Evolutionary conservation across 179 eudicot genomes (phyloP), one percentile per base, ranked within the genome.

Genomic region (Actinidia arguta): DNA sequence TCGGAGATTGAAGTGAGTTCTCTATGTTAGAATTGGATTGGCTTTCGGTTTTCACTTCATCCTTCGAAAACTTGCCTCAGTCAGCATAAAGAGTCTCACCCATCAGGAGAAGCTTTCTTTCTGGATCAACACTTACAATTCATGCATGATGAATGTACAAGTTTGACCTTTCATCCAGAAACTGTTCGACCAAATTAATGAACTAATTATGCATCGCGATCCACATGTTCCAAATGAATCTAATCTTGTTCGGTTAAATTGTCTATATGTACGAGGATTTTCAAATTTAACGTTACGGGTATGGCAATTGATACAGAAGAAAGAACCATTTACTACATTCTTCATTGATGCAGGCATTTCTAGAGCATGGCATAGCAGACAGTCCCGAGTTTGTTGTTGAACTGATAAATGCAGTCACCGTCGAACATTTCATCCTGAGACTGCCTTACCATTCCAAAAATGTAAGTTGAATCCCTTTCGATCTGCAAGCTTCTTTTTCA

Each of bases 121-220:
- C 85, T 96, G 99, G 99, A 92, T 96, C 55, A 96, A 96, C 82
- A 91, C 88, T 17, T 94, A 96, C 81, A 94, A 94, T 84, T 85
- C 94, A n/a, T 96, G 97, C 89, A 86, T 96, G 94, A 93, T 96
- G 95, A 96, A 96, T 80, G 99, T 96, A 90, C 85, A 95, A 78
- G 59, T 56, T 50, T 11, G 36, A 27, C 31, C 74, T 62, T 31
- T 58, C 17, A 48, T n/a, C 63, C 25, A 6, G 10, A 67, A 67
- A 20, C 51, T 75, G 18, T 55, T 76, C 42, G 27, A 76, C 10
- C 22, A 56, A 20, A 18, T 76, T 58, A 39, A 0, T 61, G 10
- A 17, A 75, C 24, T 36, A 4, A 9, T 14, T 48, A 48, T 48
- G 12, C 48, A 48, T 73, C 3, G 6, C 11, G 8, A 55, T 55